These are phyloP conservation scores for Solanum chiquidenum DNA, from an alignment of 257 asterid genomes.

Conservation along the genomic window DNA sequence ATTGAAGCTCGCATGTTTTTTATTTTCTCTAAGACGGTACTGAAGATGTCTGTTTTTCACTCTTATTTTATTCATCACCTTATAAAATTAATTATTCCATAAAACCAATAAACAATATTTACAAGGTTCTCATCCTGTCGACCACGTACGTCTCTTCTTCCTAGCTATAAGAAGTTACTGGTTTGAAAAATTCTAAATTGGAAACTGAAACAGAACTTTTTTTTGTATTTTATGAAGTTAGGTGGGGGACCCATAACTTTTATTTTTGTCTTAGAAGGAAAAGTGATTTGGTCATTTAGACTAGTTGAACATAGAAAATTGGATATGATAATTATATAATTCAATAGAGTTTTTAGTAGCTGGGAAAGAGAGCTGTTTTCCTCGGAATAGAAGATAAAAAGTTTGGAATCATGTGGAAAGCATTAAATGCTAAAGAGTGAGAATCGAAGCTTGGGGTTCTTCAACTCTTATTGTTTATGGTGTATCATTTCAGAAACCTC, in stretches of 20 bases:
- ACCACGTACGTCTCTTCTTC: constrained; percentile 32
- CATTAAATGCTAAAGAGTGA: constrained; percentile 77
- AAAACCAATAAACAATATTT: constrained; percentile 43
- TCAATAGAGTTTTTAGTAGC: constrained; percentile 19
- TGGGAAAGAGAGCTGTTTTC: constrained; percentile 48
- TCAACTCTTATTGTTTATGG: constrained; percentile 25
- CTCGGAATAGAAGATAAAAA: constrained; percentile 69
- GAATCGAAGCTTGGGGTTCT: constrained; percentile 54
- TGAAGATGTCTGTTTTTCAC: constrained; percentile 94
- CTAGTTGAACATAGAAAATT: constrained; percentile 1
- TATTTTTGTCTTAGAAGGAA: background rate
- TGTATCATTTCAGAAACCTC: constrained; percentile 58
- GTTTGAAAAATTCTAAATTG: constrained; percentile 30
- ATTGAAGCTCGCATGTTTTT: constrained; percentile 66
- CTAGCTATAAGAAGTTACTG: constrained; percentile 18
- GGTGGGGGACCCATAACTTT: constrained; percentile 12
- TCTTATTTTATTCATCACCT: constrained; percentile 37
- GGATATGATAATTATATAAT: background rate
- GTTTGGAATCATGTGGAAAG: constrained; percentile 91
- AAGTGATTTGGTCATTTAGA: constrained; percentile 1
- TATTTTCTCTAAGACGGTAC: constrained; percentile 72
- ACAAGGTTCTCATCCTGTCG: constrained; percentile 85
- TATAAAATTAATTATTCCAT: constrained; percentile 19
- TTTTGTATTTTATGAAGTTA: constrained; percentile 26
- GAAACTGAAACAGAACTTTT: constrained; percentile 6